Conservation (phyloP, 352 stramenopile species). For the Pythium periplocum region DNA sequence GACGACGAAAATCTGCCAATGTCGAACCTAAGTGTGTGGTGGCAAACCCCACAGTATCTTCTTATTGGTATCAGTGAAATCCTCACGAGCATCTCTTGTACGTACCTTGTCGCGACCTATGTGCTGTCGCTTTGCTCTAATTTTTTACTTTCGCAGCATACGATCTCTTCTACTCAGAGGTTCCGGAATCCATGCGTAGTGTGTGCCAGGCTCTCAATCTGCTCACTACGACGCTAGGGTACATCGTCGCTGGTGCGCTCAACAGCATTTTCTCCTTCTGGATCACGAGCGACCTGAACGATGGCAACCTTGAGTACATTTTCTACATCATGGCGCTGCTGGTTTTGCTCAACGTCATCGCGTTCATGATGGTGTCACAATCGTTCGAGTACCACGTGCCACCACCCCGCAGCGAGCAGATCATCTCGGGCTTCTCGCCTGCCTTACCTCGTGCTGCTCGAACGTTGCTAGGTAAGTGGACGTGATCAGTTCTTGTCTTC, state of each 20-base stretch:
- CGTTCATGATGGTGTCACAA: constrained; percentile 15
- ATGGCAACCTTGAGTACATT: constrained; percentile 87
- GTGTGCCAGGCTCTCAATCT: constrained; percentile 89
- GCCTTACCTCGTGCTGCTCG: constrained; percentile 20
- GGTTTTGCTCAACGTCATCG: constrained; percentile 33
- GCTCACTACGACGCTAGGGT: constrained; percentile 86
- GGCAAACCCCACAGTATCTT: constrained; percentile 89
- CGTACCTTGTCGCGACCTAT: constrained; percentile 6
- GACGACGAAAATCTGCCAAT: constrained; percentile 58
- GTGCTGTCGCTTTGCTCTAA: no score
- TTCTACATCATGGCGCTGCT: constrained; percentile 81
- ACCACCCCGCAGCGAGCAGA: constrained; percentile 12
- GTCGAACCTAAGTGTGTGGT: constrained; percentile 86
- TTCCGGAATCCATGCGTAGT: constrained; percentile 87
- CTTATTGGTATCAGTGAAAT: constrained; percentile 88
- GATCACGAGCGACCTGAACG: constrained; percentile 88
- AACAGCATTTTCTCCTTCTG: constrained; percentile 90
- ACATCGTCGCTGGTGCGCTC: constrained; percentile 72
- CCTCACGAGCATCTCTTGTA: constrained; percentile 87
- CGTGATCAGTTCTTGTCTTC: no score
- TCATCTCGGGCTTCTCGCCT: constrained; percentile 17
- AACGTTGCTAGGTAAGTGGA: constrained; percentile 12
- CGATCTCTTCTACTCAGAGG: constrained; percentile 92
- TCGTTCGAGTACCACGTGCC: constrained; percentile 21
- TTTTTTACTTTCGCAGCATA: constrained; percentile 36